Conservation (phyloP, 345 rosid genomes). For the Physaria fendleri region DNA sequence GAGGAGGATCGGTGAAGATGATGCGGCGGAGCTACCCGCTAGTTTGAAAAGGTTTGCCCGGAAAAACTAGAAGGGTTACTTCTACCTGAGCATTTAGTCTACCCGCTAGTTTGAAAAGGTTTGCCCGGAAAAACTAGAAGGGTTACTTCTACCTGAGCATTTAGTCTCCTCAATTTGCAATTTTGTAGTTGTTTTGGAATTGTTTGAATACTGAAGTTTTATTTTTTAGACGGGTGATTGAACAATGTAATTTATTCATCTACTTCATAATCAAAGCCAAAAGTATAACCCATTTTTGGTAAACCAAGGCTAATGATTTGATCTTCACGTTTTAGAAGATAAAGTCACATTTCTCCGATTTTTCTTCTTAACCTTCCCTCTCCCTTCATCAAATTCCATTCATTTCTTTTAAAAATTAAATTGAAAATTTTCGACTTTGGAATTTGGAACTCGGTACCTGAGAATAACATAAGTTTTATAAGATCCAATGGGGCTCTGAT, state of each 20-base stretch:
- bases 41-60: constrained; percentile 21
- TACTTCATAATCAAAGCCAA: too few species aligned
- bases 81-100: constrained; percentile 14
- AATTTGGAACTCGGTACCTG: neutral
- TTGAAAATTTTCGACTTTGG: neutral
- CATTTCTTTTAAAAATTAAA: neutral
- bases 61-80: constrained; percentile 3
- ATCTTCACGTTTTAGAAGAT: too few species aligned
- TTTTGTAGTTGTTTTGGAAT: neutral
- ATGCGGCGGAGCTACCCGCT: constrained; percentile 41
- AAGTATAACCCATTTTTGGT: too few species aligned
- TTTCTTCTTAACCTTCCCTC: constrained; percentile 34
- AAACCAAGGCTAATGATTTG: too few species aligned
- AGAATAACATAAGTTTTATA: neutral
- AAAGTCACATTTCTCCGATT: constrained; percentile 24
- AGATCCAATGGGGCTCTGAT: constrained; percentile 7
- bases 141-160: neutral
- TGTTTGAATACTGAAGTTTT: neutral
- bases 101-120: constrained; percentile 34
- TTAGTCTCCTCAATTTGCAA: neutral
- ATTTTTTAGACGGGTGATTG: neutral
- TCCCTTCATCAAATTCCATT: constrained; percentile 31
- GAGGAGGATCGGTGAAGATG: constrained; percentile 43
- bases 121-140: constrained; percentile 12
- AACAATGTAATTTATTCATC: neutral